phyloP scores from a whole-genome alignment of 768 basidiomycete species.

The Ramaria sp. region DNA sequence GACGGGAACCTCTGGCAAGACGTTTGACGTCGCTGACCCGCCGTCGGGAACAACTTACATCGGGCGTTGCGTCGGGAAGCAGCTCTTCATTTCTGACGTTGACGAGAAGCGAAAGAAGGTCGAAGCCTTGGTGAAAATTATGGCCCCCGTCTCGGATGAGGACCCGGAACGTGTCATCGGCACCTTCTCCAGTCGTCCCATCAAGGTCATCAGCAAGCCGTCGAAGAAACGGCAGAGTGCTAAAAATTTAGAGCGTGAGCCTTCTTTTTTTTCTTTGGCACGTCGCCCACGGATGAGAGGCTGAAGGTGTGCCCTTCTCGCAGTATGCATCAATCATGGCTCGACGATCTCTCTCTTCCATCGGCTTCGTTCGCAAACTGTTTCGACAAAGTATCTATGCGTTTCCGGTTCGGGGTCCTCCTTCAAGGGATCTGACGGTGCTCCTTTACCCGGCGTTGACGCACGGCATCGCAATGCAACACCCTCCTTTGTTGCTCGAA shows the following conservation, averaged over 20 bases:
- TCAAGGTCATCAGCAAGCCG: slow-evolving; percentile 97
- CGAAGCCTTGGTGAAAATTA: slow-evolving; percentile 84
- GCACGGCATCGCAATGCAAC: slow-evolving; percentile 59
- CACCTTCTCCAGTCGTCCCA: slow-evolving; percentile 84
- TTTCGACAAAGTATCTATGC: slow-evolving; percentile 91
- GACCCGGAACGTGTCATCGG: slow-evolving; percentile 80
- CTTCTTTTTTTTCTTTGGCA: slow-evolving; percentile 12
- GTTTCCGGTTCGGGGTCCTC: slow-evolving; percentile 89
- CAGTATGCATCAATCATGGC: slow-evolving; percentile 93
- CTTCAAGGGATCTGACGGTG: slow-evolving; percentile 89
- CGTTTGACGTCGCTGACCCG: slow-evolving; percentile 70
- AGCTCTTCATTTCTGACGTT: slow-evolving; percentile 89
- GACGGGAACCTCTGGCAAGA: slow-evolving; percentile 76
- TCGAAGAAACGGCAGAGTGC: slow-evolving; percentile 94
- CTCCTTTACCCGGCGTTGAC: slow-evolving; percentile 71
- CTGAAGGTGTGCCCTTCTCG: slow-evolving; percentile 8
- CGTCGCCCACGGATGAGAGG: slow-evolving; percentile 5
- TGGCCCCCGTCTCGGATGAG: slow-evolving; percentile 67
- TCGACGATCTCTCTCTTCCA: slow-evolving; percentile 94
- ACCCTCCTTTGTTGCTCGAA: slow-evolving; percentile 82
- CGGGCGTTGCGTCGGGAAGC: slow-evolving; percentile 88
- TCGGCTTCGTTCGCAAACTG: slow-evolving; percentile 88
- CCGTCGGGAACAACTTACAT: slow-evolving; percentile 80
- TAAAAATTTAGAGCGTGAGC: slow-evolving; percentile 85
- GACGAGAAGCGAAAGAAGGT: slow-evolving; percentile 95